Conservation (phyloP, 169 alveolate species). For the Ichthyophthirius multifiliis region DNA sequence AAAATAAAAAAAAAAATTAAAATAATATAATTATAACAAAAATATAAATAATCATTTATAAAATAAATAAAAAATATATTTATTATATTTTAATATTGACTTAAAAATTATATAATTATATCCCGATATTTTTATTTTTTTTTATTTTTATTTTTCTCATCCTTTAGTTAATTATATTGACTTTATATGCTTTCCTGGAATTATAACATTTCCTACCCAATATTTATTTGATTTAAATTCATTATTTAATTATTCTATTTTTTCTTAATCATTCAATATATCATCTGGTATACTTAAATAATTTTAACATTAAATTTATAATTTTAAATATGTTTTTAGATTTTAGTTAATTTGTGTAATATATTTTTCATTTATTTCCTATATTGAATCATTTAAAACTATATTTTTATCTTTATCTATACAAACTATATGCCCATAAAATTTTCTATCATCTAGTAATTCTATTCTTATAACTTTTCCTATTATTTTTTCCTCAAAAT, state of each 20-base stretch:
- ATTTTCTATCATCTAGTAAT: not conserved
- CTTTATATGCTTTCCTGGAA: not conserved
- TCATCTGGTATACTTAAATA: not conserved
- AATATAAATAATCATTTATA: too few relatives aligned
- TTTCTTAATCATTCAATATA: not conserved
- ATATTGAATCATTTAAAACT: not conserved
- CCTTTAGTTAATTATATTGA: not conserved
- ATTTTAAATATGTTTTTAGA: not conserved
- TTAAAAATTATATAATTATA: too few relatives aligned
- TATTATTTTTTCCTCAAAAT: not conserved
- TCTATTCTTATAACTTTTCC: not conserved
- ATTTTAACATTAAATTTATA: not conserved
- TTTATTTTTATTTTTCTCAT: not conserved
- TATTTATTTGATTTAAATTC: not conserved
- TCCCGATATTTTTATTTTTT: too few relatives aligned
- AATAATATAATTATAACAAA: too few relatives aligned
- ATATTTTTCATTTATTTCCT: not conserved
- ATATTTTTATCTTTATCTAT: not conserved
- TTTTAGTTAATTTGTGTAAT: not conserved
- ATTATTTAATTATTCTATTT: not conserved
- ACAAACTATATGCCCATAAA: not conserved
- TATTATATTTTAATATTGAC: too few relatives aligned
- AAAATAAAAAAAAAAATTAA: too few relatives aligned
- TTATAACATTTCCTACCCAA: conserved; percentile 6
- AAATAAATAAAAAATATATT: too few relatives aligned